Base-by-base conservation (phyloP, 2,329 filamentous ascomycete genomes). In the Clonostachys chloroleuca region DNA sequence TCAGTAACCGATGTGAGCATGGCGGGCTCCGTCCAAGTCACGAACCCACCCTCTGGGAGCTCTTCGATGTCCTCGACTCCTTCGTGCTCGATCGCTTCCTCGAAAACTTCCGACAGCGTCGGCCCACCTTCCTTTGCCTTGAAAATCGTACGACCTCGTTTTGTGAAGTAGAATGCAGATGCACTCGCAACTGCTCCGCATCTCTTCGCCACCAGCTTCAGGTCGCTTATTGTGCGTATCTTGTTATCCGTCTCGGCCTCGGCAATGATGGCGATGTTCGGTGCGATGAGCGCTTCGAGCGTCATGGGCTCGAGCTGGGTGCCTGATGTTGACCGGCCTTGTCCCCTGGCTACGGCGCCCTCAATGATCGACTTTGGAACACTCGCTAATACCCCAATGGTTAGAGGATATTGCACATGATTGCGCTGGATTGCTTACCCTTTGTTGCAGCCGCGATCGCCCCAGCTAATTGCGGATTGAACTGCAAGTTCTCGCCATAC, bases 221-320 rank as follows among this genome's bases (percentile, higher is more conserved):
- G 66, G 46, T 95, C 88, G 57, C 87, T 81, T 42, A 95, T 65
- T 8, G 84, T 81, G 34, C 89, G 82, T 39, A 77, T 74, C 64
- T 87, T 91, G 64, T 82, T 90, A 58, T 96, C 92, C 5, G 90
- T 92, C 65, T 94, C 86, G 57, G 86, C 83, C 57, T 96, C 91
- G 59, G 96, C 80, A 12, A 97, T 84, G 6, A 92, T 73, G 12
- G 89, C 90, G 2, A 91, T 79, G 34, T 86, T 83, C 3, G 85
- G 81, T 3, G 89, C 87, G 51, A 95, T 70, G 54, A 96, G 87
- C 24, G 84, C 84, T 72, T 97, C 92, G 45, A 95, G 76, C 1
- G 83, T 87, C 45, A 94, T 66, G 34, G 72, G 74, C 62, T 96
- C 92, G n/a, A 97, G 80, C 13, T 82, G 76, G 14, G 80, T 79